These are phyloP conservation scores for Clarkia xantiana DNA, from an alignment of 345 rosid genomes.

Conservation along the genomic window DNA sequence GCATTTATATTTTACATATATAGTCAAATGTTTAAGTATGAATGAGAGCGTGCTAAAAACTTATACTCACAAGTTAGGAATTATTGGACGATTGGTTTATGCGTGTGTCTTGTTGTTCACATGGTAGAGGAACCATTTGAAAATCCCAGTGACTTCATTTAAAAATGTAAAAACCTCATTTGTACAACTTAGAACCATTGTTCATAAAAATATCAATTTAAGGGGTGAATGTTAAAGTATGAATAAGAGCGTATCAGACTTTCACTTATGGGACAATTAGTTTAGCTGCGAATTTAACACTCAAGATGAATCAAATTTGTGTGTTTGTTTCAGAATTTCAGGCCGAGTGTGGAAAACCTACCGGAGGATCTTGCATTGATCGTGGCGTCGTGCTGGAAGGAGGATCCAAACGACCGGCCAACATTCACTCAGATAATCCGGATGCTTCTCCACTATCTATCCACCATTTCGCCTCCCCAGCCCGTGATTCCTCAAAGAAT, in stretches of 20 bases:
- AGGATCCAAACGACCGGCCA: conserved; percentile 82
- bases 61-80: background rate
- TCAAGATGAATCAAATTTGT: background rate
- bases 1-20: background rate
- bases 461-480: conserved; percentile 40
- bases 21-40: too few species aligned
- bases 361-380: conserved; percentile 66
- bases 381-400: conserved; percentile 93
- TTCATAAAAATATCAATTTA: background rate
- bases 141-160: conserved; percentile 1
- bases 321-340: conserved; percentile 39
- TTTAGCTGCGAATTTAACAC: too few species aligned
- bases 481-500: conserved; percentile 36
- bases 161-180: background rate
- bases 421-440: conserved; percentile 70
- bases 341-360: conserved; percentile 76
- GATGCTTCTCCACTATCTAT: conserved; percentile 65
- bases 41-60: too few species aligned
- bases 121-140: background rate
- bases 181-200: background rate
- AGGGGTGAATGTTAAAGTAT: background rate
- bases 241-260: background rate
- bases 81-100: background rate
- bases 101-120: too few species aligned
- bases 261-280: background rate